These are phyloP conservation scores for Acephala macrosclerotiorum DNA, from an alignment of 2,329 filamentous ascomycete genomes.

Conservation along the genomic window DNA sequence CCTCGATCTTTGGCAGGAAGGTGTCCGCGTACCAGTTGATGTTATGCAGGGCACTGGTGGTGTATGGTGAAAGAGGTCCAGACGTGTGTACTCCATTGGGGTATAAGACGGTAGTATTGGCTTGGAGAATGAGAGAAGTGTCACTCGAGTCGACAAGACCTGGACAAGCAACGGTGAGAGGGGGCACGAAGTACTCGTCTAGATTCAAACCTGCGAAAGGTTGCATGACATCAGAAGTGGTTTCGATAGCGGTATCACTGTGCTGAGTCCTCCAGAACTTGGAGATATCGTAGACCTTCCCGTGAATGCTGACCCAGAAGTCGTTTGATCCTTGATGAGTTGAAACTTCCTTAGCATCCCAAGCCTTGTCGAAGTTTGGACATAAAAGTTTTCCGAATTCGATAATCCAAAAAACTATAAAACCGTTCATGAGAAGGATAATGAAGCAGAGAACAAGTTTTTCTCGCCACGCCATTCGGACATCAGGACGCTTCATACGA, in stretches of 20 bases:
- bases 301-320: conserved; percentile 87
- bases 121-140: conserved; percentile 60
- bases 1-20: conserved; percentile 81
- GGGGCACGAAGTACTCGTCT: conserved; percentile 85
- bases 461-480: conserved; percentile 96
- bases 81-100: conserved; percentile 71
- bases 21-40: conserved; percentile 78
- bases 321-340: conserved; percentile 76
- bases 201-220: conserved; percentile 80
- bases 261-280: conserved; percentile 89
- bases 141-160: conserved; percentile 66
- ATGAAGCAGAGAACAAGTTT: conserved; percentile 85
- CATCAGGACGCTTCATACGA: conserved; percentile 96
- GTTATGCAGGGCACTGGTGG: conserved; percentile 63
- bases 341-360: conserved; percentile 74
- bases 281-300: conserved; percentile 89
- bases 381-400: conserved; percentile 85
- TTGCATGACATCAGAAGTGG: conserved; percentile 71
- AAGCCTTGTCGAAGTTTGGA: conserved; percentile 90
- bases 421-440: conserved; percentile 81
- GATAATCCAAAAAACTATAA: conserved; percentile 92
- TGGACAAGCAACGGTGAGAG: conserved; percentile 76
- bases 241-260: conserved; percentile 73
- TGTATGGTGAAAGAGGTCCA: conserved; percentile 65
- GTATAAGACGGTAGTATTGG: conserved; percentile 68